phyloP scores from a whole-genome alignment of 2,329 filamentous ascomycete species.

The Lasiodiplodia hormozganensis region DNA sequence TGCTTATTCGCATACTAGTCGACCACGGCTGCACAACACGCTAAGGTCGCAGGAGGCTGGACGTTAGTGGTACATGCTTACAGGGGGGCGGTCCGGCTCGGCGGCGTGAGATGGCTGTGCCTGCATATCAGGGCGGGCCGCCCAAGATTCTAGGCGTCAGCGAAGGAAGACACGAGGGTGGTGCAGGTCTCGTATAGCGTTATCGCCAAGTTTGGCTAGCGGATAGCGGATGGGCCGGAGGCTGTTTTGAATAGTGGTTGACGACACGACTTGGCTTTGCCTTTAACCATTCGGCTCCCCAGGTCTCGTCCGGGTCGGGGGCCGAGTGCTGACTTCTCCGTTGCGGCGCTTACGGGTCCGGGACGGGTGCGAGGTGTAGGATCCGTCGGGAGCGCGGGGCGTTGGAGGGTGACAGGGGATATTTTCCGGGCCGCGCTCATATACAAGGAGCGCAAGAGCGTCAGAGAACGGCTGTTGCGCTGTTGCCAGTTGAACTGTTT shows the following conservation, averaged over 20 bases:
- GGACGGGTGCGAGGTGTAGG: neutral
- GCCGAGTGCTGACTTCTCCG: neutral
- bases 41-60: neutral
- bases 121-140: neutral
- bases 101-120: neutral
- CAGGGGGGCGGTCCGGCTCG: neutral
- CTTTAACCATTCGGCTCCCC: constrained; percentile 14
- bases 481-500: neutral
- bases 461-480: neutral
- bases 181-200: neutral
- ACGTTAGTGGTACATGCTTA: neutral
- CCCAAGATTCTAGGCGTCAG: neutral
- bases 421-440: constrained; percentile 2
- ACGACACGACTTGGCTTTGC: constrained; percentile 9
- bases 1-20: neutral
- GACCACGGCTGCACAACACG: neutral
- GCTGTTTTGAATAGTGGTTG: neutral
- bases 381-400: neutral
- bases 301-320: neutral
- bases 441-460: constrained; percentile 1
- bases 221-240: neutral
- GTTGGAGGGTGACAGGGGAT: neutral
- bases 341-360: neutral
- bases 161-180: neutral
- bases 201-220: constrained; percentile 12